Percentiles rank a stretch among this genome's conserved stretches.
Evolutionary conservation across 2,329 filamentous ascomycete species (phyloP).

Genomic region (Gnomoniopsis smithogilvyi): DNA sequence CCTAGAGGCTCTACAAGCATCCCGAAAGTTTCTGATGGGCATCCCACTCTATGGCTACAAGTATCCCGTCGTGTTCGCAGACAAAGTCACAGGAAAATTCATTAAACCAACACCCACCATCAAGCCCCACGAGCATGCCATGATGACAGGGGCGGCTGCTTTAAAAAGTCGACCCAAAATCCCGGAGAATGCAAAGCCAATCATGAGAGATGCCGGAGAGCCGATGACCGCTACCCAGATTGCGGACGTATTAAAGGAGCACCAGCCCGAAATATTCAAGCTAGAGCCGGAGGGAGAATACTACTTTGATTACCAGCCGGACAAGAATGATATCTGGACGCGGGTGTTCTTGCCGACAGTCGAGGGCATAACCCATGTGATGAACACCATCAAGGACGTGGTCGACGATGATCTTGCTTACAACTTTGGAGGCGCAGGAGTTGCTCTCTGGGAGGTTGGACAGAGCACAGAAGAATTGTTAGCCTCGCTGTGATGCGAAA

Average conservation of each 20-base stretch:
- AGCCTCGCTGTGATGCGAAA: constrained; percentile 4
- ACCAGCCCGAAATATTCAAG: constrained; percentile 1
- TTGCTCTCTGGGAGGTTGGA: constrained; percentile 20
- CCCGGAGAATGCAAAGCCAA: neutral
- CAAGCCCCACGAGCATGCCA: neutral
- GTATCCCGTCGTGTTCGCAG: constrained; percentile 18
- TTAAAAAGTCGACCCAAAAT: neutral
- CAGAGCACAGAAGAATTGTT: constrained; percentile 18
- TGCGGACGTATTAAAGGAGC: constrained; percentile 8
- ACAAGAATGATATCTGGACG: neutral
- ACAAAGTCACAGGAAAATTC: constrained; percentile 7
- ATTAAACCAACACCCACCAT: constrained; percentile 6
- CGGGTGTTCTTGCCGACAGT: constrained; percentile 15
- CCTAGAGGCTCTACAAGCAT: constrained; percentile 3
- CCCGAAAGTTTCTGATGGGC: constrained; percentile 21
- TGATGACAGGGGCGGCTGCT: neutral
- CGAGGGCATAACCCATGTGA: constrained; percentile 9
- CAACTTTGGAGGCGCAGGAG: constrained; percentile 11
- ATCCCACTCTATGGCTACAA: constrained; percentile 22
- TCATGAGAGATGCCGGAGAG: constrained; percentile 15
- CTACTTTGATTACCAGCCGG: constrained; percentile 14
- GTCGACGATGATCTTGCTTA: constrained; percentile 8
- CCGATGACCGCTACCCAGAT: constrained; percentile 14
- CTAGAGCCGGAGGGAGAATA: constrained; percentile 15
- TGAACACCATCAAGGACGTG: constrained; percentile 15